Conservation (phyloP, 352 stramenopile genomes). For the Globisporangium emineosum region DNA sequence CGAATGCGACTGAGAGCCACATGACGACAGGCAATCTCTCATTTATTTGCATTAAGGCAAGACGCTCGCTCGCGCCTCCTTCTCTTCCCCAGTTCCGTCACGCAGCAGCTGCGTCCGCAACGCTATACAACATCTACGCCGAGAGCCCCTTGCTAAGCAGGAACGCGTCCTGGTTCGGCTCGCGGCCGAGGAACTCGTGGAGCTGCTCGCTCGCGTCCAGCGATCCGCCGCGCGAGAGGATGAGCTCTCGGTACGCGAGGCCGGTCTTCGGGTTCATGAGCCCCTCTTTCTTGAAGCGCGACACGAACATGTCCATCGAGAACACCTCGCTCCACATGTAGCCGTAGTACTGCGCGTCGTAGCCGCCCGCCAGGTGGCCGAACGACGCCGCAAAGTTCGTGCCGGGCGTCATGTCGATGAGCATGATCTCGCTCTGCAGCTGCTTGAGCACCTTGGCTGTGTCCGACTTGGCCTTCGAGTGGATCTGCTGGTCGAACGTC, state of each 20-base stretch:
- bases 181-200: slow-evolving; percentile 74
- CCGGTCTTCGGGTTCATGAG: slow-evolving; percentile 81
- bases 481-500: slow-evolving; percentile 85
- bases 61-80: neutral
- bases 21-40: neutral
- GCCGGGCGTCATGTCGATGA: slow-evolving; percentile 83
- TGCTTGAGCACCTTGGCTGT: slow-evolving; percentile 75
- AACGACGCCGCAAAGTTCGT: slow-evolving; percentile 87
- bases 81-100: neutral
- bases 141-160: slow-evolving; percentile 72
- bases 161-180: slow-evolving; percentile 79
- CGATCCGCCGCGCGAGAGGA: slow-evolving; percentile 80
- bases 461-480: slow-evolving; percentile 81
- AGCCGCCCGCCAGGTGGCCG: slow-evolving; percentile 74
- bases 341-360: slow-evolving; percentile 82
- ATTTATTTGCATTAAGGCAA: neutral
- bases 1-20: neutral
- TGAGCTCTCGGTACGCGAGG: slow-evolving; percentile 82
- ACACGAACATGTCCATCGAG: slow-evolving; percentile 89
- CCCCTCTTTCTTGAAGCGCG: slow-evolving; percentile 82
- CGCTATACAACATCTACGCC: neutral
- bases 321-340: slow-evolving; percentile 92
- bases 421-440: slow-evolving; percentile 82
- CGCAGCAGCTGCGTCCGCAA: neutral
- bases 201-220: slow-evolving; percentile 80